A percentile compares a stretch with the other conserved stretches of the same genome.
Conservation (phyloP, 73 alveolate species). For the Blepharisma stoltei region DNA sequence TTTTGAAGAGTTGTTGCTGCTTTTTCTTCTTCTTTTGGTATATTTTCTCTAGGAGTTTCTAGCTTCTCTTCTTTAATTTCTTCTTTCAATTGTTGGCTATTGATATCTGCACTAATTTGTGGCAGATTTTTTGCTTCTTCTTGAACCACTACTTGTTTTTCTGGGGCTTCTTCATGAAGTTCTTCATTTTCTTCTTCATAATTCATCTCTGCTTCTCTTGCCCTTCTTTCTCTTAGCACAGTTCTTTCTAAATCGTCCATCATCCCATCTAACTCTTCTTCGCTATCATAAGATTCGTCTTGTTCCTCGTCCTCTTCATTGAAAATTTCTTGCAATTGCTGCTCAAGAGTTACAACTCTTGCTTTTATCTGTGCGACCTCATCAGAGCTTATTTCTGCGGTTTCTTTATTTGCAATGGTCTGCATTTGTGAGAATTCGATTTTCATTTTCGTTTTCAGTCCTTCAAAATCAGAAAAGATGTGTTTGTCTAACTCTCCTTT, state of each 20-base stretch:
- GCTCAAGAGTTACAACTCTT: neutral
- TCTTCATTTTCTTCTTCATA: neutral
- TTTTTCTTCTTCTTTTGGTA: neutral
- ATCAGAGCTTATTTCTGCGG: neutral
- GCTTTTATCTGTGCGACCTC: conserved; percentile 1
- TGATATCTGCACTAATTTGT: neutral
- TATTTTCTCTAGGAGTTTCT: neutral
- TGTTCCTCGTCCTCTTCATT: conserved; percentile 6
- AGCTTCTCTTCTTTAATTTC: neutral
- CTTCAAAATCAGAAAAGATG: conserved; percentile 23
- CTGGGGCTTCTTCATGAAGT: neutral
- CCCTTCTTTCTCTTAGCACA: neutral
- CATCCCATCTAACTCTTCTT: conserved; percentile 21
- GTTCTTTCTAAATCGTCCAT: conserved; percentile 26
- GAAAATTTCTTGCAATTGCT: conserved; percentile 9
- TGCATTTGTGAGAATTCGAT: conserved; percentile 7
- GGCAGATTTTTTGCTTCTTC: neutral
- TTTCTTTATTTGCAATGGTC: neutral
- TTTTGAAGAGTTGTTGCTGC: neutral
- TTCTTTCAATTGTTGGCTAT: neutral
- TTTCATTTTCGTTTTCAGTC: conserved; percentile 20
- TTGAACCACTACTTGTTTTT: neutral
- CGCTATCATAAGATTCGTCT: conserved; percentile 15
- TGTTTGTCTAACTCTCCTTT: conserved; percentile 23
- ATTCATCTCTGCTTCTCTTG: neutral